Percentiles rank a stretch among this genome's conserved stretches.
Evolutionary conservation across 495 filamentous ascomycete species (phyloP).

Genomic region (Sabuloglossum arenarium): DNA sequence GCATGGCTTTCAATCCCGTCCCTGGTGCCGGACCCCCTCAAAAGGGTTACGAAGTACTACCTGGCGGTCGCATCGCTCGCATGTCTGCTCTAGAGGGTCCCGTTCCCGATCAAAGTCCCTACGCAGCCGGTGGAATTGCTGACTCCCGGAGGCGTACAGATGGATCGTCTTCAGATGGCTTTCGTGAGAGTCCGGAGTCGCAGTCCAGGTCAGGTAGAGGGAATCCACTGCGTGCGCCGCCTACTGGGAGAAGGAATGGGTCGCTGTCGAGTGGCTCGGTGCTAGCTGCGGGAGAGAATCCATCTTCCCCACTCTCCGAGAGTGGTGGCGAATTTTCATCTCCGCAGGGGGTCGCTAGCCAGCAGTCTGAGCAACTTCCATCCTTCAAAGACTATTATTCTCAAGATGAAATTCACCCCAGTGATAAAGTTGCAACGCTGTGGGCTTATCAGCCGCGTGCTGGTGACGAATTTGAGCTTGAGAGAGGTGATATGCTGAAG

Average conservation of each 20-base stretch:
- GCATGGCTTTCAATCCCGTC: conserved; percentile 14
- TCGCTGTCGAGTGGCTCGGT: conserved; percentile 79
- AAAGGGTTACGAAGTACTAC: conserved; percentile 48
- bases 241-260: conserved; percentile 49
- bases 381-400: conserved; percentile 99
- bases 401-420: conserved; percentile 81
- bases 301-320: conserved; percentile 50
- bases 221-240: conserved; percentile 34
- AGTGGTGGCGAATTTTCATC: conserved; percentile 63
- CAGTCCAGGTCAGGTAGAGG: conserved; percentile 26
- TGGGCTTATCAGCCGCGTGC: conserved; percentile 96
- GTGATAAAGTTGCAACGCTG: conserved; percentile 72
- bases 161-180: conserved; percentile 66
- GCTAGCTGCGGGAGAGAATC: conserved; percentile 43
- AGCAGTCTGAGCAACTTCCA: conserved; percentile 82
- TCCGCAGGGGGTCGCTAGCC: conserved; percentile 60
- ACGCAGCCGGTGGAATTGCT: conserved; percentile 15
- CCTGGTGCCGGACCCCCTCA: conserved; percentile 20
- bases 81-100: conserved; percentile 77
- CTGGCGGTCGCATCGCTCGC: conserved; percentile 75
- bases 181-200: conserved; percentile 59
- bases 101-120: conserved; percentile 22
- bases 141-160: background rate
- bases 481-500: conserved; percentile 95
- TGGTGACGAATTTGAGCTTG: conserved; percentile 79